Base-by-base conservation (phyloP, 805 yeast species). In the Sporopachydermia quercuum region DNA sequence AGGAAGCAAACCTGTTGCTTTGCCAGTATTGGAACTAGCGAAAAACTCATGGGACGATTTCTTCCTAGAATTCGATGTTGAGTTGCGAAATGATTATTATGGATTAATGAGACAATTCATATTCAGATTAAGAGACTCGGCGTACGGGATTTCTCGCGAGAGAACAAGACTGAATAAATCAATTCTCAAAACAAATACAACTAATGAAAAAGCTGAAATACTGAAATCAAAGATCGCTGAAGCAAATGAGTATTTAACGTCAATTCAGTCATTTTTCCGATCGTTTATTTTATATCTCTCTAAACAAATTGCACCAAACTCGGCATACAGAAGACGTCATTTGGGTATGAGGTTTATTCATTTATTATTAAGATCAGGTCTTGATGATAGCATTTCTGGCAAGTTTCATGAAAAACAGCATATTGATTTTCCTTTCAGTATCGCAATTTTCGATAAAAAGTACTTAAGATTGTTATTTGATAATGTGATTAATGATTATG, bases 401-500 rank as follows among this genome's bases (percentile, higher is more conserved):
- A 50, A 51, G 40, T 55, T 42, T 47, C 52, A 58, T 16, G 68
- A 61, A 39, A 64, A 66, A 42, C 65, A 67, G 34, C 65, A 64
- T 18, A 63, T 71, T 38, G 61, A 56, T 18, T 71, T 64, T 49
- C 75, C 78, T 4, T 74, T 69, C 49, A 45, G 61, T 16, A 46
- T 77, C 1, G 49, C 58, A 0, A 47, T 80, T 1, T 71, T 65
- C 45, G 50, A 56, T 15, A 53, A 58, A 15, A 52, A 57, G 1
- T 46, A 71, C 18, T 50, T 70, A 1, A 58, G 76, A 38, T 49
- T 73, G 5, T 57, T 86, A 39, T 54, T 79, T 15, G 81, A 78
- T 46, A 74, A 74, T 40, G 60, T 82, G 4, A 61, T 75, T 19
- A 78, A 79, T 52, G 78, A 79, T 44, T 86, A 75, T 56, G 85